Percentiles rank a stretch among this genome's conserved stretches.
Conservation (phyloP, 768 basidiomycete genomes). For the Porphyrellus cyaneotinctus region DNA sequence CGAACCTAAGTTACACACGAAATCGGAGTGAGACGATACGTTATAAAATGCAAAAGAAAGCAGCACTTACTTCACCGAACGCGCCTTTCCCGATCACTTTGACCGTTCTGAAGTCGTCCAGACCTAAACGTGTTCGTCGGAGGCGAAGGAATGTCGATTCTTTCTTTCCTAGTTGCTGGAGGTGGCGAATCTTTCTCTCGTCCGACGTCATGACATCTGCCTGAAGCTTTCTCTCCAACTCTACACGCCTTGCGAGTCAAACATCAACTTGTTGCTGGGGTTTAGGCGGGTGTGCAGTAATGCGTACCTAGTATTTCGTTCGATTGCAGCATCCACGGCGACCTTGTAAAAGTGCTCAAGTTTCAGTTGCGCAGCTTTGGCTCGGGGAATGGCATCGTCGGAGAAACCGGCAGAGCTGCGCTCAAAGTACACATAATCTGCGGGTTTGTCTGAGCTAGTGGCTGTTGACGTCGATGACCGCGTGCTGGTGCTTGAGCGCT, state of each 20-base stretch:
- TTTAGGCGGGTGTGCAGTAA: not conserved
- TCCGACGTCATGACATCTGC: constrained; percentile 67
- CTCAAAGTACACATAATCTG: constrained; percentile 92
- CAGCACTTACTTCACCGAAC: constrained; percentile 80
- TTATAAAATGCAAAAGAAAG: not conserved
- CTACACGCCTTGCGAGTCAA: constrained; percentile 61
- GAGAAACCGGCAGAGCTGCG: constrained; percentile 73
- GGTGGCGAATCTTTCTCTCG: constrained; percentile 81
- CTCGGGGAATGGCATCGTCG: constrained; percentile 74
- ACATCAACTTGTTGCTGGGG: constrained; percentile 5
- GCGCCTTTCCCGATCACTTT: constrained; percentile 99
- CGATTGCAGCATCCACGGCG: constrained; percentile 92
- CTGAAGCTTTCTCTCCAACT: constrained; percentile 77
- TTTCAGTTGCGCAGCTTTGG: constrained; percentile 90
- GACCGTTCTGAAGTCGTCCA: constrained; percentile 92
- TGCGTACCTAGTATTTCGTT: constrained; percentile 80
- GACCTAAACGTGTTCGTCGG: constrained; percentile 81
- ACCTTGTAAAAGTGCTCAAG: constrained; percentile 97
- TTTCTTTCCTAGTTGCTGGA: constrained; percentile 79
- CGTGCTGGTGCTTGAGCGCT: constrained; percentile 31
- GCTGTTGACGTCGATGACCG: constrained; percentile 22
- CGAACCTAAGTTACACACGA: constrained; percentile 51
- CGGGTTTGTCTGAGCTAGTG: constrained; percentile 34
- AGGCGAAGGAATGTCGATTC: constrained; percentile 87
- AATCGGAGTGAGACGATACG: not conserved